Percentiles rank a stretch among this genome's conserved stretches.
phyloP scores from a whole-genome alignment of 2,329 filamentous ascomycete genomes.

The Microcyclospora tardicrescens region DNA sequence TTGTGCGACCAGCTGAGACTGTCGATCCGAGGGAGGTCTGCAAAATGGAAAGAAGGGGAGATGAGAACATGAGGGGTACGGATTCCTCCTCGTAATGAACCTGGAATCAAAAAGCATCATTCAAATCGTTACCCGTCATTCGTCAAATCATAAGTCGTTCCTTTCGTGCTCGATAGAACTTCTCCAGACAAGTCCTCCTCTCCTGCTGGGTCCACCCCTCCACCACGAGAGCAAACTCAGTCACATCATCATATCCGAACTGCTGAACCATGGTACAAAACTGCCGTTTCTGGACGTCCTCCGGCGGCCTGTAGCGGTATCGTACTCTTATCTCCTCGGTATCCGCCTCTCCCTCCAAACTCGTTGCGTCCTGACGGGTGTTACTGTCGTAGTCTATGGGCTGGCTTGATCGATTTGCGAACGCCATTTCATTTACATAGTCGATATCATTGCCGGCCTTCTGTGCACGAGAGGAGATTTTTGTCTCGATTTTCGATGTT shows the following conservation, averaged over 20 bases:
- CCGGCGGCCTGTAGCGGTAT: slow-evolving; percentile 59
- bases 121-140: too few species aligned
- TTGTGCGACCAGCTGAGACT: too few species aligned
- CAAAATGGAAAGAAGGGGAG: too few species aligned
- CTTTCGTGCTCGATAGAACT: slow-evolving; percentile 61
- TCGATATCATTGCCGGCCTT: slow-evolving; percentile 42
- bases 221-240: slow-evolving; percentile 78
- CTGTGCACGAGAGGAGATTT: slow-evolving; percentile 64
- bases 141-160: slow-evolving; percentile 9
- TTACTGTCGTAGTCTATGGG: neutral
- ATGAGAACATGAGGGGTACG: too few species aligned
- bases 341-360: slow-evolving; percentile 2
- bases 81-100: too few species aligned
- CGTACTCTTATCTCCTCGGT: slow-evolving; percentile 22
- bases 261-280: slow-evolving; percentile 81
- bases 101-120: too few species aligned
- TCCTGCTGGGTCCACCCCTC: slow-evolving; percentile 82
- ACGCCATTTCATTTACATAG: slow-evolving; percentile 29
- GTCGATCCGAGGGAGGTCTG: too few species aligned
- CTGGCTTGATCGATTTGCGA: neutral
- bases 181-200: slow-evolving; percentile 62
- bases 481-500: slow-evolving; percentile 78
- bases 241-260: slow-evolving; percentile 62
- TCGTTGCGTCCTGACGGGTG: neutral
- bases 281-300: slow-evolving; percentile 62